Base-by-base conservation (phyloP, 768 basidiomycete genomes). In the Rhodocollybia butyracea region DNA sequence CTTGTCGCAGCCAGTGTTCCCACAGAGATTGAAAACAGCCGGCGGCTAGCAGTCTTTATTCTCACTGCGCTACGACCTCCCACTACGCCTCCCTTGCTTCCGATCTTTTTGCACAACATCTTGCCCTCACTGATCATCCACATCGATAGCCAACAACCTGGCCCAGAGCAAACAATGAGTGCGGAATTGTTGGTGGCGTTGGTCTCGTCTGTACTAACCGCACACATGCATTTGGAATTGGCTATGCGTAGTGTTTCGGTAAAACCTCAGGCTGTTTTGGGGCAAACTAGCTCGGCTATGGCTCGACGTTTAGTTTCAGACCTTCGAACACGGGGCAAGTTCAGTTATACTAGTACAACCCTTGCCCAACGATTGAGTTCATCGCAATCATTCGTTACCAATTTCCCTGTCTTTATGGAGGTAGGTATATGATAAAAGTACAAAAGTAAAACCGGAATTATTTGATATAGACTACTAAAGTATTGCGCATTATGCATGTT, bases 191-290 rank as follows among this genome's bases (percentile, higher is more conserved):
- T 91, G 22, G 81, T 82, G n/a, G 74, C 77, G 3, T 73, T 88
- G 50, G 71, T 90, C 19, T 81, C 86, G 7, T 87, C 86, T 2
- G 75, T 81, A 0, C 74, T 92, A 34, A 85, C 85, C 1, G 78
- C 81, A 1, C 83, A 86, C 0, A 71, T 88, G 47, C 86, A 91
- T 59, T 65, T 89, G 10, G 90, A 92, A 65, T 80, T 85, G 74
- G 86, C 86, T 11, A 69, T 87, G 57, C 77, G 78, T 51, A 76
- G 78, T 5, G 75, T 80, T 29, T 73, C 76, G 56, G 75, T 74
- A 43, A 80, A 84, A 51, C 74, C 80, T 48, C 68, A 70, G 19
- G 68, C 72, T 15, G 70, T 80, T 6, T 68, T 89, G 11, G 89
- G 89, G 11, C 82, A 88, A 63, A 72, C 83, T 7, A 86, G 83